These are phyloP conservation scores for Phytophthora europaea DNA, from an alignment of 352 stramenopile genomes.

Conservation along the genomic window DNA sequence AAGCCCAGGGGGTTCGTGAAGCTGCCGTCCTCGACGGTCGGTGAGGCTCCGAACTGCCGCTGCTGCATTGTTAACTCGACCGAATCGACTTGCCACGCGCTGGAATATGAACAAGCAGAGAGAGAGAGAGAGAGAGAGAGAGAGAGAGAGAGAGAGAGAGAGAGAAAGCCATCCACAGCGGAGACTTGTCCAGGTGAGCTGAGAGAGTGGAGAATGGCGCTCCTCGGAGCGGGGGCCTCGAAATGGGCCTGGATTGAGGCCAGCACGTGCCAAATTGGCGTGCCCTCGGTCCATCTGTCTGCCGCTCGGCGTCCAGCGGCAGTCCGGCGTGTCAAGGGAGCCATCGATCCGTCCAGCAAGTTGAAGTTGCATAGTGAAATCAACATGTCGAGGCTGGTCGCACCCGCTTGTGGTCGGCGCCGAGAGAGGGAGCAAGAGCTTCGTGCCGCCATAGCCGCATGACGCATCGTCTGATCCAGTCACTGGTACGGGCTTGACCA, in stretches of 20 bases:
- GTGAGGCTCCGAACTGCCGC: conserved; percentile 7
- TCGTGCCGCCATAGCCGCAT: background rate
- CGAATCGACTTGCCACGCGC: conserved; percentile 4
- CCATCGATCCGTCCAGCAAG: conserved; percentile 7
- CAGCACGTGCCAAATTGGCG: conserved; percentile 15
- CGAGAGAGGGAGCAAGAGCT: background rate
- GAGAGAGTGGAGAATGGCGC: conserved; percentile 8
- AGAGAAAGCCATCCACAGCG: background rate
- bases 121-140: no score
- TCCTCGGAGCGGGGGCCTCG: conserved; percentile 4
- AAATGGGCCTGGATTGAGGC: conserved; percentile 5
- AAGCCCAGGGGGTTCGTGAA: conserved; percentile 27
- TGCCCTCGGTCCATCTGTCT: conserved; percentile 25
- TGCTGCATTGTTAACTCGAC: conserved; percentile 25
- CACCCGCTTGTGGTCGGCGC: background rate
- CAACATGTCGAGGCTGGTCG: background rate
- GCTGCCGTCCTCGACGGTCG: conserved; percentile 10
- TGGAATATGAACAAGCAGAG: conserved; percentile 7
- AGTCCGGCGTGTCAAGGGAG: conserved; percentile 10
- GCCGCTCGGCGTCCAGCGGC: background rate
- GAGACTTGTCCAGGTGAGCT: conserved; percentile 8
- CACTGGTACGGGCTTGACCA: background rate
- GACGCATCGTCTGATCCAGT: background rate
- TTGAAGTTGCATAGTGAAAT: conserved; percentile 33
- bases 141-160: no score